Percentiles rank a stretch among this genome's conserved stretches.
phyloP scores from a whole-genome alignment of 75 land plant genomes.

The Cunninghamia lanceolata region DNA sequence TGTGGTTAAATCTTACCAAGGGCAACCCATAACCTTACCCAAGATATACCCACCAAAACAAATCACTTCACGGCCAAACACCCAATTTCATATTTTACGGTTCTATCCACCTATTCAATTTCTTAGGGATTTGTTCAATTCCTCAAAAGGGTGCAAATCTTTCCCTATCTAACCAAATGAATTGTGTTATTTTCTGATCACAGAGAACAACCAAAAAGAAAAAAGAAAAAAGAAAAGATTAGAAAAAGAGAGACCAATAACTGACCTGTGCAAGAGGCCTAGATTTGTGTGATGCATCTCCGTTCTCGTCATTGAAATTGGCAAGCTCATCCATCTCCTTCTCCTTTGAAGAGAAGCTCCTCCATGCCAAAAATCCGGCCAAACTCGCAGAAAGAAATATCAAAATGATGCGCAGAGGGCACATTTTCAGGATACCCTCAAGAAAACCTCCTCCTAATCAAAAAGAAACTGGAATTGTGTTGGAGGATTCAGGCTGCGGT shows the following conservation, averaged over 20 bases:
- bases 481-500: not conserved
- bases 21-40: not conserved
- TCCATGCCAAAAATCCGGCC: constrained; percentile 55
- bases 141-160: not conserved
- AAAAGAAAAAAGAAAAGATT: not conserved
- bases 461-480: not conserved
- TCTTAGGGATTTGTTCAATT: not conserved
- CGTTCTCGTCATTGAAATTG: not conserved
- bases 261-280: constrained; percentile 4
- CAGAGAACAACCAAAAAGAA: not conserved
- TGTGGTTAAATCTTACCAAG: not conserved
- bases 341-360: constrained; percentile 19
- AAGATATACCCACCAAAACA: not conserved
- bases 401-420: constrained; percentile 56
- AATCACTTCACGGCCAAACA: not conserved
- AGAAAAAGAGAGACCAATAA: not conserved
- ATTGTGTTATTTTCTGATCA: not conserved
- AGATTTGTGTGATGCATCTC: not conserved
- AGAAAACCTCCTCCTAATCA: not conserved
- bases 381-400: constrained; percentile 60
- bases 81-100: not conserved
- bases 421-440: constrained; percentile 23
- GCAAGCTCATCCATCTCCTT: not conserved
- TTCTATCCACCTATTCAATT: not conserved
- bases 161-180: not conserved